Base-by-base conservation (phyloP, 163 green algal species). In the Volvox carteri region DNA sequence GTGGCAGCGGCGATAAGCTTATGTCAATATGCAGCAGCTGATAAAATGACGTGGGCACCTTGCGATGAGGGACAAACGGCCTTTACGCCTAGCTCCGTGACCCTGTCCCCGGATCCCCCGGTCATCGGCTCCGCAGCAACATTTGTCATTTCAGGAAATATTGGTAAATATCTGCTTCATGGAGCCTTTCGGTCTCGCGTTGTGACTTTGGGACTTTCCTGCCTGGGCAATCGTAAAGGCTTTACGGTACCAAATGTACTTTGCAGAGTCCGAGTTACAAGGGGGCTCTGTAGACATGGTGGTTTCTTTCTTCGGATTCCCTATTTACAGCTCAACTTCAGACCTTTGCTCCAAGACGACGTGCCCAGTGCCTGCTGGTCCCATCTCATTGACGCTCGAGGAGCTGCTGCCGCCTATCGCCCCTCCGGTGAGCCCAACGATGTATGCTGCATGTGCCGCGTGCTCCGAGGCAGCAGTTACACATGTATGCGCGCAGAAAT, bases 331-430 rank as follows among this genome's bases (percentile, higher is more conserved):
- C 65, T 41, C 52, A 21, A 84, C 7, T 6, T 76, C 56, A n/a
- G 90, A 93, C 76, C 77, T 93, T 7, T 93, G 90, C 84, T 52
- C 23, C 33, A 93, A 93, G 39, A 90, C 86, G 12, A 48, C 56
- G 0, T 93, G 90, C 68, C 90, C 90, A 4, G 75, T 92, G 30
- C 21, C 54, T 2, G 62, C 83, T 8, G 90, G 90, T 18, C 44
- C 72, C 7, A 52, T 91, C 19, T 60, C 72, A 37, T 46, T 93
- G 18, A 91, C 81, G 0, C 42, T 93, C 0, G 83, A 90, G 25
- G 81, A 93, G 67, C 33, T 37, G 1, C 86, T 93, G 35, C 90
- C 90, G 6, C 90, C 90, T 3, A 93, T 93, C 68, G 90, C 90
- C 8, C 90, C 90, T 0, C 90, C 90, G 50, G 90, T 93, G 25